Evolutionary conservation across 163 green algal genomes (phyloP).

Genomic region (Scenedesmus sp.): DNA sequence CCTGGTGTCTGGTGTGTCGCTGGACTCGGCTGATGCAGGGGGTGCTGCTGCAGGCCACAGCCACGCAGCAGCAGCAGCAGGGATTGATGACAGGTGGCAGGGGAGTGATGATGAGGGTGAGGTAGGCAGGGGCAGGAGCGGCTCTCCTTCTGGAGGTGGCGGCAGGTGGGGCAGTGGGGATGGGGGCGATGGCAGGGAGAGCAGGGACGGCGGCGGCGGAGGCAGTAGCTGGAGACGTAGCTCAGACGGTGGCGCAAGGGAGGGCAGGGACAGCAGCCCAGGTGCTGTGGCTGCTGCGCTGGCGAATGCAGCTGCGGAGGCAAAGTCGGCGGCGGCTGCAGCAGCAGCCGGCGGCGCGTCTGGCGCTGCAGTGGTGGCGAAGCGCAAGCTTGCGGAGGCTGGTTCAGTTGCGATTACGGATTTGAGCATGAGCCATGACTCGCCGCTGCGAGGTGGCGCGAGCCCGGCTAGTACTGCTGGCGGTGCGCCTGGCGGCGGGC

Average conservation of each 20-base stretch:
- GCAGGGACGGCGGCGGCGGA: neutral
- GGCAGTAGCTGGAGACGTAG: neutral
- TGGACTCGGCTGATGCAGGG: neutral
- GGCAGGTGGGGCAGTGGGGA: neutral
- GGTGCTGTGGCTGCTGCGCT: neutral
- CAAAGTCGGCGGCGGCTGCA: neutral
- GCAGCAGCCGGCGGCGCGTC: neutral
- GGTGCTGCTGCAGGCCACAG: neutral
- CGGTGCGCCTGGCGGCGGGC: neutral
- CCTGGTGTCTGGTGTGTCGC: neutral
- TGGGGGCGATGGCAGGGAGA: neutral
- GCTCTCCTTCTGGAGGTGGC: neutral
- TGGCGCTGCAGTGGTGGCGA: neutral
- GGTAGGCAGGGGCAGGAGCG: neutral
- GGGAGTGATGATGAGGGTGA: conserved; percentile 3
- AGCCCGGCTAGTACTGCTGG: conserved; percentile 4
- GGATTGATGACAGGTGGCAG: conserved; percentile 23
- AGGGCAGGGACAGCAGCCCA: neutral
- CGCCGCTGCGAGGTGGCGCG: neutral
- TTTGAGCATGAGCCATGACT: conserved; percentile 16
- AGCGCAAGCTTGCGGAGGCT: neutral
- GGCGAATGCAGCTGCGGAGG: neutral
- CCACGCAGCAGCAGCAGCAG: conserved; percentile 7
- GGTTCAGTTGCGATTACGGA: neutral
- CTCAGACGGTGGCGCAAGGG: neutral